These are phyloP conservation scores for Talaromyces sp. DNA, from an alignment of 2,329 filamentous ascomycete genomes.

Conservation along the genomic window DNA sequence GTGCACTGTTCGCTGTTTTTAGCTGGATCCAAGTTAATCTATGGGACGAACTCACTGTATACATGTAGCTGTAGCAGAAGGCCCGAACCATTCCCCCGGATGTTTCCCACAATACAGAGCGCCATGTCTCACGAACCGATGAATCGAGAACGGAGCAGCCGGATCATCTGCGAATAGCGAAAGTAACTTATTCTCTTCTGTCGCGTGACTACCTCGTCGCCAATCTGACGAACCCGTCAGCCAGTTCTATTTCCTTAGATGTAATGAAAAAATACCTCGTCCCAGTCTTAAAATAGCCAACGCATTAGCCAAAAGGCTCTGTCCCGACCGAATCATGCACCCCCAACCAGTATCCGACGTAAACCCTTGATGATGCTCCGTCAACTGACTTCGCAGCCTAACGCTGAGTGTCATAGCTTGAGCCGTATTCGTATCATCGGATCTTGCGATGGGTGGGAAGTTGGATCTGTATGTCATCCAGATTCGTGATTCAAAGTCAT, in stretches of 20 bases:
- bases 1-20: constrained; percentile 54
- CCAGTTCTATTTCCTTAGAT: not conserved
- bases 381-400: constrained; percentile 74
- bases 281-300: constrained; percentile 70
- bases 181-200: constrained; percentile 68
- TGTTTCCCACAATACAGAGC: constrained; percentile 86
- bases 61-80: constrained; percentile 90
- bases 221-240: constrained; percentile 56
- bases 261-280: constrained; percentile 56
- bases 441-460: constrained; percentile 78
- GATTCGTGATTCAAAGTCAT: constrained; percentile 87
- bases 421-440: constrained; percentile 66
- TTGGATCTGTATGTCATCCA: constrained; percentile 96
- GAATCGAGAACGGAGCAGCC: constrained; percentile 85
- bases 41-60: constrained; percentile 66
- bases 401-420: constrained; percentile 77
- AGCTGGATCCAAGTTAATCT: not conserved
- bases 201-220: constrained; percentile 59
- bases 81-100: constrained; percentile 97
- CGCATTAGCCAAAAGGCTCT: constrained; percentile 86
- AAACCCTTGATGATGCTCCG: constrained; percentile 68
- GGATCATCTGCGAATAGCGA: constrained; percentile 84
- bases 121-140: constrained; percentile 87
- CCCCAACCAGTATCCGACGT: constrained; percentile 95
- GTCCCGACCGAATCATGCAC: constrained; percentile 96